Conservation (phyloP, 2,329 filamentous ascomycete species). For the Ascochyta lentis region DNA sequence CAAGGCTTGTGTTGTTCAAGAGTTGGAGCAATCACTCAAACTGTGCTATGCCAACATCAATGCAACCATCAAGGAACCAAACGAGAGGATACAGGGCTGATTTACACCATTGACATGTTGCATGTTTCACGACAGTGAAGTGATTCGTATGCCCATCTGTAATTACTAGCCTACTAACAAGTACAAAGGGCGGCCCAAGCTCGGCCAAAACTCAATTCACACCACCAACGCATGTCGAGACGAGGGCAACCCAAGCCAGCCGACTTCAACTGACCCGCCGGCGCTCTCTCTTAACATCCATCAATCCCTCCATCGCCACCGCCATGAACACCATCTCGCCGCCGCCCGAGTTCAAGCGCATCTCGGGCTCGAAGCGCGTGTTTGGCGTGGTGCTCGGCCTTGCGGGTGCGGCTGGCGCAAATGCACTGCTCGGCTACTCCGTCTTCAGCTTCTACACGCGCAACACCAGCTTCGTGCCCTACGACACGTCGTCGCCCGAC, state of each 20-base stretch:
- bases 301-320: not conserved
- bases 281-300: too few relatives aligned
- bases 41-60: too few relatives aligned
- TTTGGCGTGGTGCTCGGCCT: constrained; percentile 43
- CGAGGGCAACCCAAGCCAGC: too few relatives aligned
- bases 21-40: too few relatives aligned
- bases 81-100: too few relatives aligned
- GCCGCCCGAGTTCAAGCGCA: constrained; percentile 38
- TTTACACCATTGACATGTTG: too few relatives aligned
- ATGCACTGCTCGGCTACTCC: constrained; percentile 43
- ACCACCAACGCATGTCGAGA: constrained; percentile 12
- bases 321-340: constrained; percentile 47
- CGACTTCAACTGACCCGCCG: too few relatives aligned
- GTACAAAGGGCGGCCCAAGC: constrained; percentile 19
- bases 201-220: constrained; percentile 15
- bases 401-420: constrained; percentile 37
- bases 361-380: constrained; percentile 38
- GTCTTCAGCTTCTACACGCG: constrained; percentile 46
- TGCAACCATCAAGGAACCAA: too few relatives aligned
- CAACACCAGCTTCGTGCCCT: constrained; percentile 47
- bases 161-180: too few relatives aligned
- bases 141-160: too few relatives aligned
- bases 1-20: too few relatives aligned
- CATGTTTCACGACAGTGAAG: too few relatives aligned
- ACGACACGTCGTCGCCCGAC: constrained; percentile 38